Evolutionary conservation across 805 yeast species (phyloP), one percentile per base, ranked within the genome.

Genomic region (Zygoascus biomembranicola): DNA sequence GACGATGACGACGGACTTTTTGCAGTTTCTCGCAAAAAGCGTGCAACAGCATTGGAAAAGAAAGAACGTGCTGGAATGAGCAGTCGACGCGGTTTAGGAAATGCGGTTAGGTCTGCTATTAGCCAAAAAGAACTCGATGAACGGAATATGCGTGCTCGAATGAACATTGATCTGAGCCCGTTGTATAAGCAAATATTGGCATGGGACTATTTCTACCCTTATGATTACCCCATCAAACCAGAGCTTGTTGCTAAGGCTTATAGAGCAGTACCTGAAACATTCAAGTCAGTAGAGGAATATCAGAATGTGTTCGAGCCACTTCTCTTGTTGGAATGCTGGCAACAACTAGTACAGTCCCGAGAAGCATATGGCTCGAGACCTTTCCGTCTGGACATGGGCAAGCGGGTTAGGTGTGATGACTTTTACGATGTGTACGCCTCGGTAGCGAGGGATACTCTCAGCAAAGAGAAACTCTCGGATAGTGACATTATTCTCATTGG

Each of bases 311-410:
- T 88, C 67, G 87, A 84, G 59, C 99, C 99, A 0, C 73, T 94
- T 44, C 71, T 94, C 45, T 70, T 90, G 65, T 69, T 92, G 43
- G 99, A 94, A 69, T 87, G 96, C 58, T 95, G 98, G 97, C 96
- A 90, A 63, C 85, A 88, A 0, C 78, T 94, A 28, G 84, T 82
- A 59, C 76, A 87, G 4, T 81, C 94, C 0, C 82, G 85, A 57
- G 80, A 80, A 49, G 80, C 86, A 16, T 70, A 72, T 14, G 78
- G 77, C 9, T 3, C 52, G 1, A 69, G 61, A 5, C 90, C 95
- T 0, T 84, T 90, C 65, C 77, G 76, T 32, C 61, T 90, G 1
- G 71, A 79, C 2, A 72, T 90, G 18, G 97, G 95, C 2, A 86
- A 89, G 37, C 77, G 97, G 60, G 79, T 89, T 1, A 81, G 87